Base-by-base conservation (phyloP, 2,329 filamentous ascomycete genomes). In the Aspergillus terreus region DNA sequence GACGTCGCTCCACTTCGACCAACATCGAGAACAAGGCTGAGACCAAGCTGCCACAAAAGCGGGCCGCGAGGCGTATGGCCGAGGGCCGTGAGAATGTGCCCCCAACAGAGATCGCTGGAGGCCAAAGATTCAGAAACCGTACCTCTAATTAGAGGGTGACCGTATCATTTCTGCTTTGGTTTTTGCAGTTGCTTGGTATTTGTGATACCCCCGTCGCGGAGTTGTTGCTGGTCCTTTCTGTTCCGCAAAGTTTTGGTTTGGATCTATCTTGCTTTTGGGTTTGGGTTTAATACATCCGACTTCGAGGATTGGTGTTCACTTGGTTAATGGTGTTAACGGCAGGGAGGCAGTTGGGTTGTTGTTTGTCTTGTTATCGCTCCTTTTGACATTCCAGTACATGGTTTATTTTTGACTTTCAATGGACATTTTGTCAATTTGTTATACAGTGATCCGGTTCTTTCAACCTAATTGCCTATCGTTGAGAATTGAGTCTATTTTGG, bases 31-130 rank as follows among this genome's bases (percentile, higher is more conserved):
- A 65, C 21, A 78, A 76, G 46, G 58, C 59, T 6, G 71, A 70
- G 11, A 70, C 64, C 23, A 78, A 76, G 47, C 58, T 75, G n/a
- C 74, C 74, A 4, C 67, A 74, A 27, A 78, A 71, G 49, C 62
- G 66, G 55, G 58, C 65, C 4, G 69, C 70, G 32, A 73, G 72
- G 51, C 62, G 61, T 25, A 69, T 68, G 60, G 63, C 69, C 17
- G 74, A 76, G 49, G 76, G 75, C 3, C 69, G 73, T 41, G 76
- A 78, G 57, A 78, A 78, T 55, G 57, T 70, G 23, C 65, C 67
- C 9, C 65, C 63, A 1, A 59, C 63, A 41, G 60, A 57, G 38
- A 54, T 58, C 21, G 49, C 57, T 17, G 56, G 57, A 47, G 61
- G 64, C 21, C 65, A 70, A 47, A 63, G 64, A 40, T 57, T 69